Evolutionary conservation across 139 green algal species (phyloP).

Genomic region (Diplosphaera chodatii): DNA sequence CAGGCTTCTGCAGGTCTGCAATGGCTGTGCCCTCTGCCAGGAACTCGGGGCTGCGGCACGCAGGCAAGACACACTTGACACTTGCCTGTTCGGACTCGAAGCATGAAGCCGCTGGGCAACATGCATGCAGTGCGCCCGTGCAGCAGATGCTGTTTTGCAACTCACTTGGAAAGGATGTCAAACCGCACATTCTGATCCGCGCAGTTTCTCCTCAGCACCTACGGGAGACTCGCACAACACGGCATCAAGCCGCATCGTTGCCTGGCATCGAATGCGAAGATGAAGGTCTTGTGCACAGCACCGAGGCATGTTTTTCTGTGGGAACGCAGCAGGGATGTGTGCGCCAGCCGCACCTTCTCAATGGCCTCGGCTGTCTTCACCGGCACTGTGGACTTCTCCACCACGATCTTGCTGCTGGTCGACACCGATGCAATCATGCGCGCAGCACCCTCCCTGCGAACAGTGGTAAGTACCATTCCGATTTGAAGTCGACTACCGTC

Average conservation of each 20-base stretch:
- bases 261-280: too few relatives aligned
- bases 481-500: too few relatives aligned
- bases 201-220: constrained; percentile 80
- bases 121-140: too few relatives aligned
- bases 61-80: too few relatives aligned
- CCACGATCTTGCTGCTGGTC: constrained; percentile 90
- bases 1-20: constrained; percentile 71
- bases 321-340: not conserved
- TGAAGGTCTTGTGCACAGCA: too few relatives aligned
- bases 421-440: constrained; percentile 85
- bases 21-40: constrained; percentile 89
- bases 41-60: constrained; percentile 74
- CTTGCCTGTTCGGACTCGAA: too few relatives aligned
- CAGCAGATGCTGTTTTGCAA: constrained; percentile 56
- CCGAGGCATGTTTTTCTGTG: too few relatives aligned
- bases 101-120: too few relatives aligned
- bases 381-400: constrained; percentile 99
- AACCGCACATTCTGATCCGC: constrained; percentile 66
- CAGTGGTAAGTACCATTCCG: too few relatives aligned
- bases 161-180: constrained; percentile 92
- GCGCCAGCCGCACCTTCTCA: constrained; percentile 59
- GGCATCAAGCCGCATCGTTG: too few relatives aligned
- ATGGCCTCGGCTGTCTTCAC: constrained; percentile 99
- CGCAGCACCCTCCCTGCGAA: constrained; percentile 83
- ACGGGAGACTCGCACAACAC: too few relatives aligned